Evolutionary conservation across 2,329 filamentous ascomycete genomes (phyloP), one percentile per base, ranked within the genome.

Genomic region (Cladosporium colombiae): DNA sequence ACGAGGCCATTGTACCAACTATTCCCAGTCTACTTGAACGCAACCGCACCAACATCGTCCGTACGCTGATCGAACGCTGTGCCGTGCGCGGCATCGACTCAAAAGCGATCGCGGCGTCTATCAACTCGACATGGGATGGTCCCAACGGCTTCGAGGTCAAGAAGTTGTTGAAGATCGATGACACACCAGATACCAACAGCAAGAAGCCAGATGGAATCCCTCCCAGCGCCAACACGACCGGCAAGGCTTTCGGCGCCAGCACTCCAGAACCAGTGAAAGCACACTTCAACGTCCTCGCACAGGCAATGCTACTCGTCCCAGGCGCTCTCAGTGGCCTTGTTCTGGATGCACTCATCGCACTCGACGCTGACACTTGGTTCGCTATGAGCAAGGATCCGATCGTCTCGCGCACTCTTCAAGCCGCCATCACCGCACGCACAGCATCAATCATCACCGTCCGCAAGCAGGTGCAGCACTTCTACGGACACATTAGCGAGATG

Each of bases 51-150:
- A 89, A 90, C 64, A 89, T 97, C 13, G 86, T 97, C 72, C 91
- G 89, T 74, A 88, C 89, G 0, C 81, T 98, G 3, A 89, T 98
- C 68, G 92, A 97, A 77, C 86, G 94, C 68, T 96, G 92, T 75
- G 80, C 87, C 5, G 87, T 89, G 11, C 88, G 94, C 65, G 82
- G 81, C 4, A 82, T 88, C 27, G 82, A 89, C 71, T 84, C 83
- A 1, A 78, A 81, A 44, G 81, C 81, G 8, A 82, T 91, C 63
- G 84, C 85, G 5, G 78, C 80, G 40, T 80, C 85, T 50, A 80
- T 91, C 11, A 84, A 87, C 68, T 81, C 84, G 23, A 82, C 84
- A 33, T 88, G 87, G 73, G 81, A 82, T 56, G 79, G 76, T 0
- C 70, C 75, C n/a, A 76, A 81, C n/a, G 83, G 68, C 67, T 82